These are phyloP conservation scores for Colletotrichum orchidophilum DNA, from an alignment of 2,329 filamentous ascomycete species.

Conservation along the genomic window DNA sequence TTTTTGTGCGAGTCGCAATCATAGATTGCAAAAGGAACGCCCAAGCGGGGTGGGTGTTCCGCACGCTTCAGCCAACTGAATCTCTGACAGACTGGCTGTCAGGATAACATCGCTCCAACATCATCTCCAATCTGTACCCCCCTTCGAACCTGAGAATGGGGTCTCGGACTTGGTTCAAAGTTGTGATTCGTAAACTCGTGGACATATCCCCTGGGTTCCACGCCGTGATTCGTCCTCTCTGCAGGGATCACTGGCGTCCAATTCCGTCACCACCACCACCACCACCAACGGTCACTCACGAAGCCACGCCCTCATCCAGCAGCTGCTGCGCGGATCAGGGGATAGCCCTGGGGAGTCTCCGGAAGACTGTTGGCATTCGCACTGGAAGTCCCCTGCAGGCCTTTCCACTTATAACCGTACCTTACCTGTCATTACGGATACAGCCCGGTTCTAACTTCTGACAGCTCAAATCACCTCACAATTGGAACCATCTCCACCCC, in stretches of 20 bases:
- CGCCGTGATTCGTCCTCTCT: neutral
- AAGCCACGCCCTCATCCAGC: conserved; percentile 1
- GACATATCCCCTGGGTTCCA: neutral
- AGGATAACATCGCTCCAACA: conserved; percentile 1
- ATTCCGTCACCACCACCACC: neutral
- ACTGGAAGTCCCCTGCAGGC: conserved; percentile 4
- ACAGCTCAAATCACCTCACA: conserved; percentile 27
- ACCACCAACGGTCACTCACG: neutral
- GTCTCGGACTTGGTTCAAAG: neutral
- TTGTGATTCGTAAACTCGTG: conserved; percentile 21
- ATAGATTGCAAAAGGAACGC: neutral
- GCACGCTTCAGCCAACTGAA: conserved; percentile 5
- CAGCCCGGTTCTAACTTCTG: conserved; percentile 30
- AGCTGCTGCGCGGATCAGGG: conserved; percentile 5
- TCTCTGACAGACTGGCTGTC: conserved; percentile 7
- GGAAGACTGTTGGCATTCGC: conserved; percentile 8
- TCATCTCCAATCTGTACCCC: conserved; percentile 1
- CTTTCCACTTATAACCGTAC: conserved; percentile 34
- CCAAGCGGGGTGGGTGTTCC: neutral
- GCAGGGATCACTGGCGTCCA: neutral
- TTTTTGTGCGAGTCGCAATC: neutral
- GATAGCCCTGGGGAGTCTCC: conserved; percentile 1
- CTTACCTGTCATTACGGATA: conserved; percentile 16
- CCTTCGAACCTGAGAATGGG: neutral
- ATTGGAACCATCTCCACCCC: conserved; percentile 24